phyloP scores from a whole-genome alignment of 1,139 yeast genomes.

The Pichia sp. region DNA sequence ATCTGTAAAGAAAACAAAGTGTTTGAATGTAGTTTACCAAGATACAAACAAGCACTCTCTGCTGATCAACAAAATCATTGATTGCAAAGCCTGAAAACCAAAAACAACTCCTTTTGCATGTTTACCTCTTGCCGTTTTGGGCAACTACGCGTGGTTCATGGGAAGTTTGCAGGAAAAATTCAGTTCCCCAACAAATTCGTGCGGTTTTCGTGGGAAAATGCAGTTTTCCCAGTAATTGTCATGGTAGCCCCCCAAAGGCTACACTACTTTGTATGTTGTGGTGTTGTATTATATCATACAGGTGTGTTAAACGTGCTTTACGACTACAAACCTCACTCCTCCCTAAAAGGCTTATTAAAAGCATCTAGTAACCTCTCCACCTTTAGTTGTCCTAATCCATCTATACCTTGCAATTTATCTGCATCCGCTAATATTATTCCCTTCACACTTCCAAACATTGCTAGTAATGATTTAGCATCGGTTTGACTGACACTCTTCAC shows the following conservation, averaged over 20 bases:
- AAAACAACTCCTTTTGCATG: neutral
- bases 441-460: constrained; percentile 42
- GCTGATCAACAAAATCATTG: neutral
- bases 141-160: neutral
- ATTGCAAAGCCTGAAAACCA: neutral
- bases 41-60: neutral
- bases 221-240: neutral
- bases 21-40: neutral
- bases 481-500: constrained; percentile 47
- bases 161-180: neutral
- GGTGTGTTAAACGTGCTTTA: no score
- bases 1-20: neutral
- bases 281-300: no score
- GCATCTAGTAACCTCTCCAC: constrained; percentile 19
- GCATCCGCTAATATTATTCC: constrained; percentile 29
- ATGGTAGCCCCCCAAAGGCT: neutral
- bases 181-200: no score
- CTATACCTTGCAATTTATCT: constrained; percentile 22
- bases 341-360: constrained; percentile 13
- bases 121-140: neutral
- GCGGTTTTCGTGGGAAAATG: neutral
- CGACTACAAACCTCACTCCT: neutral
- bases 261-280: neutral
- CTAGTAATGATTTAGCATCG: constrained; percentile 40
- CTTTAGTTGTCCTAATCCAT: constrained; percentile 29